Evolutionary conservation across 768 basidiomycete genomes (phyloP).

Genomic region (Mycena kentingensis): DNA sequence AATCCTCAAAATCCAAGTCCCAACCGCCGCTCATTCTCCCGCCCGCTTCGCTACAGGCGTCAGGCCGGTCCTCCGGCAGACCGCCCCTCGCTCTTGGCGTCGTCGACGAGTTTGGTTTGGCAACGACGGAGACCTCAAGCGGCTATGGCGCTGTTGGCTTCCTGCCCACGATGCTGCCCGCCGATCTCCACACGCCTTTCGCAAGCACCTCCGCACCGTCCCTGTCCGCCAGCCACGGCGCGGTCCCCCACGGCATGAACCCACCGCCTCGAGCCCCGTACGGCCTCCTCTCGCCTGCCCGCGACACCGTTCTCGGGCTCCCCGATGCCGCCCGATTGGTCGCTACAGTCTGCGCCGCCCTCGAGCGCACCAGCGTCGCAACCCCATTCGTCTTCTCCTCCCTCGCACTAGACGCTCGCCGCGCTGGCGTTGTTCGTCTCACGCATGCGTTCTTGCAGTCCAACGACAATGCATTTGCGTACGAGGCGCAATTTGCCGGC

Average conservation of each 20-base stretch:
- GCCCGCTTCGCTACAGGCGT: no score
- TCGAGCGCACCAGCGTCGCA: slow-evolving; percentile 55
- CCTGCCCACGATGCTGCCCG: not conserved
- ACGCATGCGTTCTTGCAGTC: slow-evolving; percentile 59
- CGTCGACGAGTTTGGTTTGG: not conserved
- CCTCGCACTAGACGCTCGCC: slow-evolving; percentile 63
- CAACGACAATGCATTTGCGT: slow-evolving; percentile 37
- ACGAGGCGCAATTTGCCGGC: slow-evolving; percentile 82
- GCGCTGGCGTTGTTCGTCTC: slow-evolving; percentile 54
- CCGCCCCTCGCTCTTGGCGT: no score
- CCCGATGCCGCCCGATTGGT: slow-evolving; percentile 54
- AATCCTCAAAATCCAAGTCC: no score
- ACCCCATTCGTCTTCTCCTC: slow-evolving; percentile 72
- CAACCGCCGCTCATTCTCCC: no score
- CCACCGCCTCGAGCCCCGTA: slow-evolving; percentile 31
- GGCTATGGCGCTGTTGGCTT: not conserved
- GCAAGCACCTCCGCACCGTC: not conserved
- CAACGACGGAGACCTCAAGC: not conserved
- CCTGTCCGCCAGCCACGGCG: not conserved
- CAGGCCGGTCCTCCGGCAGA: no score
- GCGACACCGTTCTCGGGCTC: slow-evolving; percentile 56
- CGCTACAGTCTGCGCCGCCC: slow-evolving; percentile 49
- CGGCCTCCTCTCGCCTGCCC: slow-evolving; percentile 55
- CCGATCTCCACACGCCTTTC: not conserved
- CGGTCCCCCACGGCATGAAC: no score